A percentile compares a stretch with the other conserved stretches of the same genome.
These are phyloP conservation scores for Salvia miltiorrhiza DNA, from an alignment of 257 asterid genomes.

Conservation along the genomic window DNA sequence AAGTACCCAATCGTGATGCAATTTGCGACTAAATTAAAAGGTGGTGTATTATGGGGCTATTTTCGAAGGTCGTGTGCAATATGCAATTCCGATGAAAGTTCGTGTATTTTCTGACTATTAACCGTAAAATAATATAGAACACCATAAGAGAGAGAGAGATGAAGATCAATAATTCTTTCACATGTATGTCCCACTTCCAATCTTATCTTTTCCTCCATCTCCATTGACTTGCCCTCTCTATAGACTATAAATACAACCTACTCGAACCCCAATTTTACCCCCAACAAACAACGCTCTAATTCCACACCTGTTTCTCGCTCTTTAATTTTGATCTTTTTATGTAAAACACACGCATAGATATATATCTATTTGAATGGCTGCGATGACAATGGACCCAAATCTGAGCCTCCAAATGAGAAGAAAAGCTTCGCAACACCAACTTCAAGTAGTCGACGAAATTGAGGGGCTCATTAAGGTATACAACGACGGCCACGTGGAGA, in stretches of 20 bases:
- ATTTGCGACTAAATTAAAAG: too few species aligned
- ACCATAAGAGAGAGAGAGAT: too few species aligned
- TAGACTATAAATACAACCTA: constrained; percentile 30
- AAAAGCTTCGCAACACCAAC: constrained; percentile 30
- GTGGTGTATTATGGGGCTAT: too few species aligned
- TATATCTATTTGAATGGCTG: constrained; percentile 27
- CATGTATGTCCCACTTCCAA: constrained; percentile 25
- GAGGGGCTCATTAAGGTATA: constrained; percentile 63
- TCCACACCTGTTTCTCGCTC: not conserved
- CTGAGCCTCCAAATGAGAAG: constrained; percentile 37
- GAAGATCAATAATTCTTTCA: too few species aligned
- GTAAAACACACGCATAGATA: too few species aligned
- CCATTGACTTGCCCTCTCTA: constrained; percentile 22
- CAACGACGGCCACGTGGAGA: constrained; percentile 76
- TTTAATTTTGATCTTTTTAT: too few species aligned
- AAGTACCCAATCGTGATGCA: too few species aligned
- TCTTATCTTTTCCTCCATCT: constrained; percentile 25
- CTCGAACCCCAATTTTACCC: not conserved
- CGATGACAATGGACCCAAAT: constrained; percentile 40
- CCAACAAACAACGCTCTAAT: not conserved
- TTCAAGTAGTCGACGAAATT: constrained; percentile 47
- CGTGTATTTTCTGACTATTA: too few species aligned
- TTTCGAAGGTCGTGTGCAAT: too few species aligned
- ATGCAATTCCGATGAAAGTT: too few species aligned
- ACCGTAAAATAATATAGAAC: too few species aligned